Evolutionary conservation across 805 yeast genomes (phyloP), one percentile per base, ranked within the genome.

Genomic region (Nakazawaea ishiwadae): DNA sequence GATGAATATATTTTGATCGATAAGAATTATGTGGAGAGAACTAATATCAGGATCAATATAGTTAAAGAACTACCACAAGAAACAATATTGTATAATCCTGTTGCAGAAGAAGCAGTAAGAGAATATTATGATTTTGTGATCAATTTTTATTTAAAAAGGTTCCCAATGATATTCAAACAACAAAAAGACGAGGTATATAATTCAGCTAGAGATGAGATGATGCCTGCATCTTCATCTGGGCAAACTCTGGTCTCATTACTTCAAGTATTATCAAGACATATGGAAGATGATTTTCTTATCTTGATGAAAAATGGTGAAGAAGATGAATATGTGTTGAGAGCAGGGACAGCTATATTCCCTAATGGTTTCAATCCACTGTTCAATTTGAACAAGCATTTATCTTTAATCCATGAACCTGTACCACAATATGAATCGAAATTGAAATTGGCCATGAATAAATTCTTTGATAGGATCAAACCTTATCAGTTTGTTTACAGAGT

Each of bases 321-420:
- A 10, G 60, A 52, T 20, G 89, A 81, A 50, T 84, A 81, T 53
- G 63, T 71, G 20, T 55, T 80, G 32, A 65, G 81, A 39, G 79
- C 78, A 0, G 76, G 79, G 6, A 62, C 73, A 3, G 71, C 79
- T 18, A 77, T 79, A 6, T 81, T 81, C 50, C 87, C 91, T 1
- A 77, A 82, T 1, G 91, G 91, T 2, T 84, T 84, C 58, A 77
- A 78, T 52, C 90, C 91, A 4, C 58, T 68, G 4, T 60, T 54
- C 8, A 71, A 75, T 47, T 67, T 75, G 47, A 64, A 78, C 51
- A 59, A 66, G 49, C 78, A 82, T 2, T 59, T 84, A 30, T 73
- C 84, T 0, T 62, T 56, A 35, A 73, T 84, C 45, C 95, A 84
- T 53, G 71, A 62, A 2, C 90, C 90, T 0, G 90, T 84, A 2